These are phyloP conservation scores for Gleditsia sinensis DNA, from an alignment of 306 rosid genomes.

Conservation along the genomic window DNA sequence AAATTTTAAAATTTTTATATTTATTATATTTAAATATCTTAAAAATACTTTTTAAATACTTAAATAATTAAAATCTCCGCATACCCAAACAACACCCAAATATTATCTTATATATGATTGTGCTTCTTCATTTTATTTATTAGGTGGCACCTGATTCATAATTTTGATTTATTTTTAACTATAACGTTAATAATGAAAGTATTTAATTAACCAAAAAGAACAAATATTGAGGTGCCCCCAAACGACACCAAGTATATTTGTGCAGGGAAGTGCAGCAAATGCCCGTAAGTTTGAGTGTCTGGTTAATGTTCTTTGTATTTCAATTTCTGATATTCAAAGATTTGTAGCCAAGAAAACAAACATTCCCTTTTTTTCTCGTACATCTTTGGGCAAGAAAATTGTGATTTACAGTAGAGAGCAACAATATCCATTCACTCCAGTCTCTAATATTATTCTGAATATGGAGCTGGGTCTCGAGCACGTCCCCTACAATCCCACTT, in stretches of 20 bases:
- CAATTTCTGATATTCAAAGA: not conserved
- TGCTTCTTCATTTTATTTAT: too few relatives aligned
- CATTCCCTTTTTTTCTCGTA: not conserved
- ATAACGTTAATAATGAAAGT: not conserved
- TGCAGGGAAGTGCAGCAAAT: too few relatives aligned
- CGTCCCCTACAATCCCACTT: not conserved
- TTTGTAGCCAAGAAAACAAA: not conserved
- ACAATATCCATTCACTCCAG: not conserved
- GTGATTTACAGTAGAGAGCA: not conserved
- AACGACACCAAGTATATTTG: constrained; percentile 4
- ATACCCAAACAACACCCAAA: too few relatives aligned
- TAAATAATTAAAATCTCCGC: too few relatives aligned
- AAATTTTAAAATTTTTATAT: too few relatives aligned
- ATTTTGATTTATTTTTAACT: not conserved
- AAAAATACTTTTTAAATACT: too few relatives aligned
- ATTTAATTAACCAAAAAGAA: not conserved
- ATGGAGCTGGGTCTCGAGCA: too few relatives aligned
- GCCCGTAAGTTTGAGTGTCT: too few relatives aligned
- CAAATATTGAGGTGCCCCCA: constrained; percentile 42
- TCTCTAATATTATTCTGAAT: constrained; percentile 24
- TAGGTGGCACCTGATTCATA: too few relatives aligned
- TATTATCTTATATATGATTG: not conserved
- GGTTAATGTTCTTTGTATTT: not conserved
- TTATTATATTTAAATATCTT: too few relatives aligned
- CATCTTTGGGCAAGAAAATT: not conserved